Conservation (phyloP, 129 eudicot species). For the Scalesia atractyloides region DNA sequence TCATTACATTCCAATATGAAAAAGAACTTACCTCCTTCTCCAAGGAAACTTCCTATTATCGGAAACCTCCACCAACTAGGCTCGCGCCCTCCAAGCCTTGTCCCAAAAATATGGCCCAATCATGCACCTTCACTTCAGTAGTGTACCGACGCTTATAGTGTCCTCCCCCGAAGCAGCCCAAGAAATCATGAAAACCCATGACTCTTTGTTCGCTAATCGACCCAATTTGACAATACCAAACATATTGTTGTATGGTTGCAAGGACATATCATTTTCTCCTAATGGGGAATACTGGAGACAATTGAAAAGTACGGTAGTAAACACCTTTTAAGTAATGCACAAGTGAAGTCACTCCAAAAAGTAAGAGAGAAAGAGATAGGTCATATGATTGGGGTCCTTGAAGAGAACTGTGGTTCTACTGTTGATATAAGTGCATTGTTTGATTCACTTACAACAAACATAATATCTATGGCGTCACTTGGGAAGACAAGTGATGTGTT, state of each 20-base stretch:
- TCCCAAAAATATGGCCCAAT: slow-evolving; percentile 10
- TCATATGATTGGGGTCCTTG: not conserved
- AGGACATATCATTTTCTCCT: slow-evolving; percentile 17
- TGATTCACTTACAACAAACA: slow-evolving; percentile 11
- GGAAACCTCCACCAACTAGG: slow-evolving; percentile 24
- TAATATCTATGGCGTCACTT: not conserved
- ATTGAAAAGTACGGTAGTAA: slow-evolving; percentile 13
- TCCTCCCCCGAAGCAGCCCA: slow-evolving; percentile 17
- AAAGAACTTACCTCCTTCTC: slow-evolving; percentile 11
- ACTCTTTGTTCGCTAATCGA: not conserved
- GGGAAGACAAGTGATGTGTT: slow-evolving; percentile 16
- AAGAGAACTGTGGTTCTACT: not conserved
- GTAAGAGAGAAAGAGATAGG: slow-evolving; percentile 8
- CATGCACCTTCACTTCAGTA: slow-evolving; percentile 13
- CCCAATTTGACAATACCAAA: not conserved
- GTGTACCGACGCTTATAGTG: slow-evolving; percentile 7
- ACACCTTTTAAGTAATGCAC: slow-evolving; percentile 5
- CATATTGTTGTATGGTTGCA: slow-evolving; percentile 9
- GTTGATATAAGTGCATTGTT: slow-evolving; percentile 8
- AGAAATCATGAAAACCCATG: slow-evolving; percentile 19
- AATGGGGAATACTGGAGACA: slow-evolving; percentile 8
- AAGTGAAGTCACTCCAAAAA: slow-evolving; percentile 10
- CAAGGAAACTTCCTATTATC: slow-evolving; percentile 1
- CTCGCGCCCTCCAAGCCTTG: slow-evolving; percentile 14
- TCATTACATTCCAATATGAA: not conserved